These are phyloP conservation scores for Vaccinium myrtillus DNA, from an alignment of 148 eudicot genomes.

Conservation along the genomic window DNA sequence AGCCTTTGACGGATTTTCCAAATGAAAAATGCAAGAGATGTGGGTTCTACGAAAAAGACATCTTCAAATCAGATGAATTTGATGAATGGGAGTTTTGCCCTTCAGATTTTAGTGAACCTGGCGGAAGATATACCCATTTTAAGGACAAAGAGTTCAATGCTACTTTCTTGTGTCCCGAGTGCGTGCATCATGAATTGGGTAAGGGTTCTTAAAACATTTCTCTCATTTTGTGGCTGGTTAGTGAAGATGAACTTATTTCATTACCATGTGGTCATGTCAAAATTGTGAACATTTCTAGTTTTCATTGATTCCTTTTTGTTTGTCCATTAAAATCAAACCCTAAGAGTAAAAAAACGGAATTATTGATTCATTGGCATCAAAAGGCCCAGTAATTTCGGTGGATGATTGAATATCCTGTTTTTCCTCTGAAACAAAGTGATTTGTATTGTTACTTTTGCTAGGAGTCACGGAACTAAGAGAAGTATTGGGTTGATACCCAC, in stretches of 20 bases:
- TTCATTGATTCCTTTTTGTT: background rate
- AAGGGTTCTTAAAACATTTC: background rate
- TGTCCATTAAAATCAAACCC: background rate
- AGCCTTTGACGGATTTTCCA: conserved; percentile 72
- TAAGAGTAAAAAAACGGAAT: background rate
- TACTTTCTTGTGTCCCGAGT: conserved; percentile 57
- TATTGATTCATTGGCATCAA: background rate
- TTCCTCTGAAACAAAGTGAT: background rate
- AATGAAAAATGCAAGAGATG: conserved; percentile 88
- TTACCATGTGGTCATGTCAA: background rate
- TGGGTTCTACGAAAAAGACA: conserved; percentile 66
- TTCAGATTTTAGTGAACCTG: conserved; percentile 48
- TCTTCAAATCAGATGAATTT: conserved; percentile 45
- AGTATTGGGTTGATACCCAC: no score
- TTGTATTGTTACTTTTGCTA: background rate
- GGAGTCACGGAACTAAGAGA: background rate
- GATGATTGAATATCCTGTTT: background rate
- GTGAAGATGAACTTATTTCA: background rate
- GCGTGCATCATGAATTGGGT: conserved; percentile 45
- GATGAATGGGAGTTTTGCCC: conserved; percentile 95
- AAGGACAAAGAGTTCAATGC: conserved; percentile 66
- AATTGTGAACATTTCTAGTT: background rate
- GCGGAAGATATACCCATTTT: conserved; percentile 49
- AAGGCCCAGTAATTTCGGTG: background rate
- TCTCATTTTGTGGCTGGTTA: background rate